A percentile compares a stretch with the other conserved stretches of the same genome.
These are phyloP conservation scores for Chlamydomonas sp. DNA, from an alignment of 139 green algal species.

Conservation along the genomic window DNA sequence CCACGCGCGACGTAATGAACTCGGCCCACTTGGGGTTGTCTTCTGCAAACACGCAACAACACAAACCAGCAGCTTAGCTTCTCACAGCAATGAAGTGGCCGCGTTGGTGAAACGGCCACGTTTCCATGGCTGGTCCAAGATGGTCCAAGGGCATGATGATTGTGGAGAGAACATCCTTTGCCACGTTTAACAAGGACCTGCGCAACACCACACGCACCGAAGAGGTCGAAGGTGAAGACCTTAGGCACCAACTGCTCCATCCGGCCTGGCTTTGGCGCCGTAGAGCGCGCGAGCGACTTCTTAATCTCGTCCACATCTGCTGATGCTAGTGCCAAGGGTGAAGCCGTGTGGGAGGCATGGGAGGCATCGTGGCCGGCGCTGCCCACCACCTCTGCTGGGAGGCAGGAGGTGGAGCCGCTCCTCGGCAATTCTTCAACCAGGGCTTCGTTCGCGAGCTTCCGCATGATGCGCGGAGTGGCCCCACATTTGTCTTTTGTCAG, in stretches of 20 bases:
- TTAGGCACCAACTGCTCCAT: neutral
- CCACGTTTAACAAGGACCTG: too few species aligned
- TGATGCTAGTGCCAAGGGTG: too few species aligned
- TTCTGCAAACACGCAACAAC: neutral
- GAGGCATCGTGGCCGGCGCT: too few species aligned
- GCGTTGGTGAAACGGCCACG: neutral
- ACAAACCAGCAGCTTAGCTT: neutral
- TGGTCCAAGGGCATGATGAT: too few species aligned
- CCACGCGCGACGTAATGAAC: neutral
- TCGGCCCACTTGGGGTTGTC: conserved; percentile 13
- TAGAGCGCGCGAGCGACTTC: neutral
- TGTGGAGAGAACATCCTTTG: too few species aligned
- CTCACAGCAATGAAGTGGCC: too few species aligned
- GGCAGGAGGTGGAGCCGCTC: too few species aligned
- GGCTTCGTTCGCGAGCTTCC: neutral
- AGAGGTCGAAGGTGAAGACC: conserved; percentile 32
- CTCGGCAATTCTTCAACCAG: neutral
- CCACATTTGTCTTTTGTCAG: conserved; percentile 2
- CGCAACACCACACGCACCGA: neutral
- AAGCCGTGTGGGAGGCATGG: too few species aligned
- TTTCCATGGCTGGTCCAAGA: neutral
- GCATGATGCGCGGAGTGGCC: neutral
- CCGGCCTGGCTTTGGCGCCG: neutral
- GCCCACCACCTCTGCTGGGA: too few species aligned
- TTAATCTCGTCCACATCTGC: neutral